phyloP scores from a whole-genome alignment of 2,329 filamentous ascomycete species.

The Pseudocercospora ulei region DNA sequence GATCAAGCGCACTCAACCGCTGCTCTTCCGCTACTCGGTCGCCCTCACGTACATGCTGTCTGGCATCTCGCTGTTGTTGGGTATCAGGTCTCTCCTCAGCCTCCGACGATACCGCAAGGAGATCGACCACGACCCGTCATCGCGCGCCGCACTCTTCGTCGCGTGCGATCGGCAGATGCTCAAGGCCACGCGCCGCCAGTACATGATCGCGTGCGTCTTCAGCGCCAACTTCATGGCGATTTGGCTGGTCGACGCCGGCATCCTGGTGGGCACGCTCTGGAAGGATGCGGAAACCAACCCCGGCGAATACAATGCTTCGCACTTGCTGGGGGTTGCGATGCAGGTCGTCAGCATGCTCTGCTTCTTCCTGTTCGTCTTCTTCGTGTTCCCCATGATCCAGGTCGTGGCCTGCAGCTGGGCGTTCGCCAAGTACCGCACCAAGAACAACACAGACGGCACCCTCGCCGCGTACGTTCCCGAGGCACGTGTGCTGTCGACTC shows the following conservation, averaged over 20 bases:
- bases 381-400: conserved; percentile 22
- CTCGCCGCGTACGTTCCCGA: conserved; percentile 16
- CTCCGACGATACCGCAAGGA: conserved; percentile 8
- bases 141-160: conserved; percentile 10
- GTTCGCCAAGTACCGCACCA: conserved; percentile 7
- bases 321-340: conserved; percentile 16
- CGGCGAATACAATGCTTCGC: conserved; percentile 8
- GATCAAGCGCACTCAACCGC: conserved; percentile 1
- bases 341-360: conserved; percentile 12
- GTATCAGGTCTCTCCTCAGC: conserved; percentile 8
- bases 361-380: conserved; percentile 18
- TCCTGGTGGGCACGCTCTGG: conserved; percentile 14
- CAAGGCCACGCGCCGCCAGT: conserved; percentile 13
- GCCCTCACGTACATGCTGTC: not conserved
- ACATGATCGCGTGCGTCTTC: conserved; percentile 15
- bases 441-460: conserved; percentile 9
- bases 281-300: conserved; percentile 15
- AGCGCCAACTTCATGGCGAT: conserved; percentile 16
- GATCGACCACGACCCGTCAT: conserved; percentile 10
- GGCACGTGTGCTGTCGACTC: conserved; percentile 18
- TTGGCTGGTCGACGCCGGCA: conserved; percentile 18
- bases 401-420: conserved; percentile 12
- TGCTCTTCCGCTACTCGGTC: not conserved
- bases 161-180: conserved; percentile 9
- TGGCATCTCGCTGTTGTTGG: conserved; percentile 8